phyloP scores from a whole-genome alignment of 2,329 filamentous ascomycete genomes.

The Metarhizium anisopliae region DNA sequence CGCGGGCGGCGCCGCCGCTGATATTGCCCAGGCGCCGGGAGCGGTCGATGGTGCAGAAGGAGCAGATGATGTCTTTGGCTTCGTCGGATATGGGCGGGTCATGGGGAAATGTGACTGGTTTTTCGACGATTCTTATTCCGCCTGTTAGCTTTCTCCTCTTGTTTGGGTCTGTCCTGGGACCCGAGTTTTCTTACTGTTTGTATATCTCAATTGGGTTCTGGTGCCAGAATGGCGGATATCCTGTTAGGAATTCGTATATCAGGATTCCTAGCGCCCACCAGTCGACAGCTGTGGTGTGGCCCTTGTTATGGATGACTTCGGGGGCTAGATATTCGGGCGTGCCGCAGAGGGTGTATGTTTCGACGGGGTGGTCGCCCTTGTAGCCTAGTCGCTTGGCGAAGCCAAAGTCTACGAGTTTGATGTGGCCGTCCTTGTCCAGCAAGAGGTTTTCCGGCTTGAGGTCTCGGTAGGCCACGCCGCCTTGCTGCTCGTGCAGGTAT shows the following conservation, averaged over 20 bases:
- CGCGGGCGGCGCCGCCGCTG: constrained; percentile 59
- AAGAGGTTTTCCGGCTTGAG: constrained; percentile 78
- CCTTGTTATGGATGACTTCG: constrained; percentile 78
- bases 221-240: constrained; percentile 81
- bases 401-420: constrained; percentile 78
- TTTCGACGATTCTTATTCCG: constrained; percentile 62
- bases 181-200: constrained; percentile 49
- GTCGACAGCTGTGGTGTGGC: constrained; percentile 67
- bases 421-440: constrained; percentile 67
- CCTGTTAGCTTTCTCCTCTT: neutral
- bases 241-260: constrained; percentile 77
- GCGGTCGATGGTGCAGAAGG: constrained; percentile 70
- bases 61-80: constrained; percentile 66
- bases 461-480: constrained; percentile 70
- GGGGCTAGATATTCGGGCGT: constrained; percentile 79
- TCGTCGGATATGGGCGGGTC: constrained; percentile 55
- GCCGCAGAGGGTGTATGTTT: constrained; percentile 77
- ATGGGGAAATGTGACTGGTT: constrained; percentile 64
- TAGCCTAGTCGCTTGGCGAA: constrained; percentile 71
- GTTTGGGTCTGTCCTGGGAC: neutral
- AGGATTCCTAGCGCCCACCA: constrained; percentile 84
- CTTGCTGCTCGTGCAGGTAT: constrained; percentile 70
- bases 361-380: constrained; percentile 39
- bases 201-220: constrained; percentile 83
- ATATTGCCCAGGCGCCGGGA: constrained; percentile 72